Conservation (phyloP, 345 rosid genomes). For the Raphanus sativus region DNA sequence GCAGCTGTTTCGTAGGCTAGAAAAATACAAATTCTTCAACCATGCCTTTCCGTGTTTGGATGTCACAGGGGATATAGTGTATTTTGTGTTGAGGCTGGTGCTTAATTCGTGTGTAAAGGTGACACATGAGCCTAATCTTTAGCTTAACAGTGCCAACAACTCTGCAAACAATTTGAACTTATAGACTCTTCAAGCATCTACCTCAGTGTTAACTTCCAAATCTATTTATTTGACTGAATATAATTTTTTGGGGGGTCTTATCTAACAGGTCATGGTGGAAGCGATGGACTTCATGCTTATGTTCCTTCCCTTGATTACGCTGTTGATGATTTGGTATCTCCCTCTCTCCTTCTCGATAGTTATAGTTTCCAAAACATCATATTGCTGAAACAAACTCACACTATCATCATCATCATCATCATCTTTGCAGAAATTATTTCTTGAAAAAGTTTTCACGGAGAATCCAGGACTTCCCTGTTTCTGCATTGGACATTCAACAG, state of each 20-base stretch:
- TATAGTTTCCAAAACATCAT: not conserved
- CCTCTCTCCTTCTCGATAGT: not conserved
- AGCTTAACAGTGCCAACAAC: constrained; percentile 12
- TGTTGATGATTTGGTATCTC: constrained; percentile 67
- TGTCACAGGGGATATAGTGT: too few species aligned
- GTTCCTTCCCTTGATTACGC: constrained; percentile 85
- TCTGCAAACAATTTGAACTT: not conserved
- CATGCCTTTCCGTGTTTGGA: too few species aligned
- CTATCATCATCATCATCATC: not conserved
- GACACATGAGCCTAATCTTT: constrained; percentile 54
- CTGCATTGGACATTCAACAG: constrained; percentile 93
- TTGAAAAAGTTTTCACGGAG: constrained; percentile 63
- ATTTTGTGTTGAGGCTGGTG: too few species aligned
- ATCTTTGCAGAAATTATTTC: constrained; percentile 59
- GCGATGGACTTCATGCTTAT: constrained; percentile 87
- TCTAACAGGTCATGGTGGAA: constrained; percentile 87
- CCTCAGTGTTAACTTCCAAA: not conserved
- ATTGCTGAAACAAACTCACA: not conserved
- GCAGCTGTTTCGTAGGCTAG: too few species aligned
- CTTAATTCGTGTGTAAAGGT: constrained; percentile 44
- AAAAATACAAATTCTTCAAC: too few species aligned
- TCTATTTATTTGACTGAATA: not conserved
- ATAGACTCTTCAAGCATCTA: not conserved
- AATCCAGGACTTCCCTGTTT: constrained; percentile 82
- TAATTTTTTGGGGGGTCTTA: not conserved